Conservation (phyloP, 1,284 basidiomycete genomes). For the Coniophora puteana region DNA sequence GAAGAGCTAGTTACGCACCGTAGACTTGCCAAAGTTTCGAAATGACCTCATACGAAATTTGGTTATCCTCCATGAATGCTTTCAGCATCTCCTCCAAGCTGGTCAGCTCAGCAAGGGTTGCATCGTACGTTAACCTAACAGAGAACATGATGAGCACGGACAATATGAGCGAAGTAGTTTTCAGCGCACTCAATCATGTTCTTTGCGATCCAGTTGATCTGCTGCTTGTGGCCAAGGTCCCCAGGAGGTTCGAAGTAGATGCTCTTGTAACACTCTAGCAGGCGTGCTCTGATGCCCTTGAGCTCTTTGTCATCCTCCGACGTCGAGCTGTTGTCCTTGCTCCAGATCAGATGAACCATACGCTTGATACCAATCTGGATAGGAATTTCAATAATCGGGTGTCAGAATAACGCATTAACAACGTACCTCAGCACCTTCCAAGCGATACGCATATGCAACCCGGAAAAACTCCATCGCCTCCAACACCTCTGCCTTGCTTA, state of each 20-base stretch:
- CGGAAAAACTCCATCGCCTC: constrained; percentile 97
- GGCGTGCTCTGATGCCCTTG: constrained; percentile 83
- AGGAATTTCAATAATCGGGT: not conserved
- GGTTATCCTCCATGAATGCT: constrained; percentile 87
- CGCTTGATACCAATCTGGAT: constrained; percentile 80
- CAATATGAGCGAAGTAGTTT: not conserved
- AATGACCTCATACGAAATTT: constrained; percentile 83
- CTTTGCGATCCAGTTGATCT: constrained; percentile 93
- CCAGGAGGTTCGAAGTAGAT: constrained; percentile 86
- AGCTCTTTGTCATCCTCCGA: constrained; percentile 85
- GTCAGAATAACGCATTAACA: constrained; percentile 1
- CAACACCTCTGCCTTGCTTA: constrained; percentile 90
- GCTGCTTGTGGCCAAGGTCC: constrained; percentile 74
- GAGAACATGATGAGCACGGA: no score
- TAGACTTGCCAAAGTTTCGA: constrained; percentile 95
- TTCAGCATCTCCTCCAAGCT: constrained; percentile 96
- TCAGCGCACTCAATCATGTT: constrained; percentile 96
- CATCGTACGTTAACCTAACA: constrained; percentile 87
- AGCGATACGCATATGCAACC: constrained; percentile 79
- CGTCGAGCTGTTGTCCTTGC: constrained; percentile 86
- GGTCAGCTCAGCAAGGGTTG: constrained; percentile 93
- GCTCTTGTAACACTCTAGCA: constrained; percentile 87
- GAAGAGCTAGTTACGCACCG: constrained; percentile 46
- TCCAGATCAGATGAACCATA: constrained; percentile 98
- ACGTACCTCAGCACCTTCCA: constrained; percentile 71